Evolutionary conservation across 1,284 basidiomycete species (phyloP).

Genomic region (Trametes pubescens): DNA sequence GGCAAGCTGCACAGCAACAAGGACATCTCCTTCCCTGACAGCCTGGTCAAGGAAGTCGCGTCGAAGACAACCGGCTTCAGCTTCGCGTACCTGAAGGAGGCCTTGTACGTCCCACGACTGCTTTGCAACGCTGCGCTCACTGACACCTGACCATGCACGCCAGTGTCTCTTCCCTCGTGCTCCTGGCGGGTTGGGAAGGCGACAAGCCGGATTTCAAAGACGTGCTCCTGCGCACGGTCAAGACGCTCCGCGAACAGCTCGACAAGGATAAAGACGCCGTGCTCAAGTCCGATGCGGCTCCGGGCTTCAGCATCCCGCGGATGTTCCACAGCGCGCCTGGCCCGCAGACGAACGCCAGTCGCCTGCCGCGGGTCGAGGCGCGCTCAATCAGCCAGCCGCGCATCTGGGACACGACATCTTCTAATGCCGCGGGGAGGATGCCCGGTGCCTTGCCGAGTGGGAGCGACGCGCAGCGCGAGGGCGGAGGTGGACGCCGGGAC

Average conservation of each 20-base stretch:
- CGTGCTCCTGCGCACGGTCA: constrained; percentile 64
- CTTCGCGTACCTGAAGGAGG: constrained; percentile 87
- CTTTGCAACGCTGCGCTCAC: neutral
- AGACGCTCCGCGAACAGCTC: constrained; percentile 65
- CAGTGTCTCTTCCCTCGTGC: constrained; percentile 71
- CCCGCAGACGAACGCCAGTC: constrained; percentile 4
- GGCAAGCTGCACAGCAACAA: constrained; percentile 69
- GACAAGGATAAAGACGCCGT: constrained; percentile 45
- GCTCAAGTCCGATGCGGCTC: neutral
- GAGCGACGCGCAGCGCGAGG: constrained; percentile 14
- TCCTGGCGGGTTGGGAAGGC: constrained; percentile 57
- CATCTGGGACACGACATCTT: constrained; percentile 34
- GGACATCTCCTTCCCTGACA: constrained; percentile 70
- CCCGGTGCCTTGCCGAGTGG: constrained; percentile 37
- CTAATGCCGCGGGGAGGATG: constrained; percentile 28
- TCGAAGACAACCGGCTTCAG: constrained; percentile 70
- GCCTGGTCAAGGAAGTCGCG: constrained; percentile 66
- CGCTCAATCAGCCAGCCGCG: constrained; percentile 34
- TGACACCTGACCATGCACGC: neutral
- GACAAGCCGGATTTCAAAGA: constrained; percentile 58
- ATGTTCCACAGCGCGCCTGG: neutral
- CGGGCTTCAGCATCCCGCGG: neutral
- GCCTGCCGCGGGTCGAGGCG: constrained; percentile 21
- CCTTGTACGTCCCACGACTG: constrained; percentile 63
- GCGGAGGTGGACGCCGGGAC: constrained; percentile 27